Evolutionary conservation across 179 eudicot genomes (phyloP).

Genomic region (Drosera spatulata): DNA sequence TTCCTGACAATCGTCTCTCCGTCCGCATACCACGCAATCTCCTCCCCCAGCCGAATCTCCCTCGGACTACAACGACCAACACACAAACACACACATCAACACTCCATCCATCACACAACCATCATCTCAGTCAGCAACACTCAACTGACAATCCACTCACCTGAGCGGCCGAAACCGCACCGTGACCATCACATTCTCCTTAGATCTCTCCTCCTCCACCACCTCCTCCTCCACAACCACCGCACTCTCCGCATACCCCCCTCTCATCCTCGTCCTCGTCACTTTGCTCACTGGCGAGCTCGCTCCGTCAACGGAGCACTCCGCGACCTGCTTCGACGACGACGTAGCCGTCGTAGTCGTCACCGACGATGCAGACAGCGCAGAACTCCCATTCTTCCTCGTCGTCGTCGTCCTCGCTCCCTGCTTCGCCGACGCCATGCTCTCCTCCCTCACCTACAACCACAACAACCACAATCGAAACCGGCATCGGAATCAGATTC

Average conservation of each 20-base stretch:
- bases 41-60: conserved; percentile 92
- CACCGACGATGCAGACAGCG: conserved; percentile 28
- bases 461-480: no score
- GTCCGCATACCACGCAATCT: conserved; percentile 97
- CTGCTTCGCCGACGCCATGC: no score
- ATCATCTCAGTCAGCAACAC: background rate
- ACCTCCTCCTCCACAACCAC: background rate
- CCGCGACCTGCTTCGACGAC: conserved; percentile 52
- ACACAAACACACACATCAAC: conserved; percentile 5
- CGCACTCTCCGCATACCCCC: conserved; percentile 32
- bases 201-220: conserved; percentile 46
- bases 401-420: no score
- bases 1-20: conserved; percentile 90
- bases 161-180: conserved; percentile 98
- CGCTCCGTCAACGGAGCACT: conserved; percentile 38
- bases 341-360: conserved; percentile 61
- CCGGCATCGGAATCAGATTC: no score
- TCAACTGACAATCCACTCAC: conserved; percentile 15
- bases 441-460: no score
- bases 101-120: background rate
- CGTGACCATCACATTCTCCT: conserved; percentile 94
- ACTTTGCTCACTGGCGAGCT: conserved; percentile 66
- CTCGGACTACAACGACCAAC: conserved; percentile 44
- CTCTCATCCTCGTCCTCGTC: conserved; percentile 50
- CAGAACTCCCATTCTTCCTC: conserved; percentile 20